Evolutionary conservation across 2,329 filamentous ascomycete species (phyloP).

Genomic region (Sclerotinia trifoliorum): DNA sequence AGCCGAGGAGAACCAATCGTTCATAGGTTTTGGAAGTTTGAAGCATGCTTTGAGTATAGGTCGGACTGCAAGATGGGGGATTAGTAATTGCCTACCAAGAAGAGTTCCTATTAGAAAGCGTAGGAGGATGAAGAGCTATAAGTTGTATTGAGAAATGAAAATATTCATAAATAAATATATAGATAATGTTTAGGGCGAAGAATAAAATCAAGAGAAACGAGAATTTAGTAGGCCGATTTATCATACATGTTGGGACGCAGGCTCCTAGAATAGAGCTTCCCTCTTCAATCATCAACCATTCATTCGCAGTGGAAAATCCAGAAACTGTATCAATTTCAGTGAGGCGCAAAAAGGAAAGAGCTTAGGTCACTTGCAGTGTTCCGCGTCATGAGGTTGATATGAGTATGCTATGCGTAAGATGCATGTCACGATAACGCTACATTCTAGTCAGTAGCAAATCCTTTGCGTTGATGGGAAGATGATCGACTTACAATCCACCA

Average conservation of each 20-base stretch:
- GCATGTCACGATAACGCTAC: conserved; percentile 17
- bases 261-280: conserved; percentile 19
- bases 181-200: background rate
- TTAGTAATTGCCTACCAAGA: background rate
- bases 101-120: background rate
- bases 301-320: conserved; percentile 1
- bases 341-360: background rate
- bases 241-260: conserved; percentile 16
- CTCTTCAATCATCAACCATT: conserved; percentile 22
- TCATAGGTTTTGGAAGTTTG: conserved; percentile 12
- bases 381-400: conserved; percentile 7
- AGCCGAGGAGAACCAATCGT: conserved; percentile 2
- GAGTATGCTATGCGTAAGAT: conserved; percentile 20
- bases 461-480: background rate
- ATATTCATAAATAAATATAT: background rate
- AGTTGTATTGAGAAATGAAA: background rate
- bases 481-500: conserved; percentile 19
- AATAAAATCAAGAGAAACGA: background rate
- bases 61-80: background rate
- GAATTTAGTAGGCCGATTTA: background rate
- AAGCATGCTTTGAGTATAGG: conserved; percentile 10
- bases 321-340: conserved; percentile 7
- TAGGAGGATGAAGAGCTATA: background rate
- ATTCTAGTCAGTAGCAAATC: background rate
- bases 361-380: background rate